These are phyloP conservation scores for Penicillium arizonense DNA, from an alignment of 495 filamentous ascomycete species.

Conservation along the genomic window DNA sequence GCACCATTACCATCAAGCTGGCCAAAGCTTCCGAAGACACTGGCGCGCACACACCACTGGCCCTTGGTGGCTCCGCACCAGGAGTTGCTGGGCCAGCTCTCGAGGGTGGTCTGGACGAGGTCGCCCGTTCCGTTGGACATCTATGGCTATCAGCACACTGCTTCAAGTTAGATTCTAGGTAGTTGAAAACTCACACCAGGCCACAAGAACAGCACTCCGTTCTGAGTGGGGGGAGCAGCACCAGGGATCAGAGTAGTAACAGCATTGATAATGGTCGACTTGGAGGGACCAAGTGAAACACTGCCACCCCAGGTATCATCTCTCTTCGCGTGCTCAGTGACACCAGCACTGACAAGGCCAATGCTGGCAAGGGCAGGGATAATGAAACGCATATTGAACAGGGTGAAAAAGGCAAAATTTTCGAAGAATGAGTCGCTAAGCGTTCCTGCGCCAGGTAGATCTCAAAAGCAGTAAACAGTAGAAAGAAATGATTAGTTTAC, in stretches of 20 bases:
- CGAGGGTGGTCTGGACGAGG: conserved; percentile 37
- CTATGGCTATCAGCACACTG: neutral
- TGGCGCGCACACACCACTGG: conserved; percentile 42
- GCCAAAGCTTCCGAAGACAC: conserved; percentile 38
- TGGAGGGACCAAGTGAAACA: conserved; percentile 40
- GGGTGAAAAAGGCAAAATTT: neutral
- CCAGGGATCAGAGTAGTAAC: conserved; percentile 43
- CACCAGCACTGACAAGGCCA: conserved; percentile 7
- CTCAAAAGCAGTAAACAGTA: neutral
- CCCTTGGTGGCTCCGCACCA: conserved; percentile 35
- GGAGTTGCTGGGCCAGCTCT: conserved; percentile 31
- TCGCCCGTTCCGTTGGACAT: conserved; percentile 48
- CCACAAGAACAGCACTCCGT: conserved; percentile 40
- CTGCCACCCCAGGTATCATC: conserved; percentile 37
- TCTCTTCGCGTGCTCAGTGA: conserved; percentile 16
- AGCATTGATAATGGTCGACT: conserved; percentile 37
- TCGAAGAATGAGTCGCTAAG: neutral
- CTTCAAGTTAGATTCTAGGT: neutral
- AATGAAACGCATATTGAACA: conserved; percentile 6
- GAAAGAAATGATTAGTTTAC: neutral
- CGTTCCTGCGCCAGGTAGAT: neutral
- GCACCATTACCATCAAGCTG: conserved; percentile 31
- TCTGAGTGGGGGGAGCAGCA: conserved; percentile 32
- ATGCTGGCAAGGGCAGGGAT: conserved; percentile 4
- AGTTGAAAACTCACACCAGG: conserved; percentile 18